Evolutionary conservation across 805 yeast species (phyloP).

Genomic region (Ogataea pignaliae): DNA sequence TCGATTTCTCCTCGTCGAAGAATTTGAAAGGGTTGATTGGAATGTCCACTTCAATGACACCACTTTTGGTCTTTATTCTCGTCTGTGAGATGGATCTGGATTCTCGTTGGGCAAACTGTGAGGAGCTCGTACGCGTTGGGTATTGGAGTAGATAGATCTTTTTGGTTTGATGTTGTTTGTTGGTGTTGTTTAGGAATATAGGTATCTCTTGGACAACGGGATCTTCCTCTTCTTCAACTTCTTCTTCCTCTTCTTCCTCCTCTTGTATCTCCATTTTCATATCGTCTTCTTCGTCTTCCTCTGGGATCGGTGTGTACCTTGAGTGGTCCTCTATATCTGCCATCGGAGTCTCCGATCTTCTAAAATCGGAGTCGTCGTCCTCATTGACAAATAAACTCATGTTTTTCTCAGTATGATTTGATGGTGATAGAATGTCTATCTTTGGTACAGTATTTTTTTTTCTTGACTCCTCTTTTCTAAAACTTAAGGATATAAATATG

Average conservation of each 20-base stretch:
- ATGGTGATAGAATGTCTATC: neutral
- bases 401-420: neutral
- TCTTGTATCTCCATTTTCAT: slow-evolving; percentile 5
- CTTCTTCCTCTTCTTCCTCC: slow-evolving; percentile 22
- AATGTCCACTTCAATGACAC: slow-evolving; percentile 67
- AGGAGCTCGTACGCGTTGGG: slow-evolving; percentile 32
- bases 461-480: slow-evolving; percentile 1
- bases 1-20: slow-evolving; percentile 60
- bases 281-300: slow-evolving; percentile 9
- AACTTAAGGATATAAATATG: slow-evolving; percentile 6
- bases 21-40: slow-evolving; percentile 68
- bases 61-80: slow-evolving; percentile 56
- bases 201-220: slow-evolving; percentile 62
- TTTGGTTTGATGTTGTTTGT: neutral
- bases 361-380: slow-evolving; percentile 20
- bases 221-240: slow-evolving; percentile 43
- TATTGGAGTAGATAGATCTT: slow-evolving; percentile 20
- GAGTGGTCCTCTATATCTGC: too few species aligned
- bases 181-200: slow-evolving; percentile 25
- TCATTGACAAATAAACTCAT: slow-evolving; percentile 32
- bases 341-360: too few species aligned
- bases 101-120: slow-evolving; percentile 17
- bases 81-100: slow-evolving; percentile 30
- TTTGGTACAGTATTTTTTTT: neutral
- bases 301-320: neutral